These are phyloP conservation scores for Gossypium herbaceum DNA, from an alignment of 345 rosid genomes.

Conservation along the genomic window DNA sequence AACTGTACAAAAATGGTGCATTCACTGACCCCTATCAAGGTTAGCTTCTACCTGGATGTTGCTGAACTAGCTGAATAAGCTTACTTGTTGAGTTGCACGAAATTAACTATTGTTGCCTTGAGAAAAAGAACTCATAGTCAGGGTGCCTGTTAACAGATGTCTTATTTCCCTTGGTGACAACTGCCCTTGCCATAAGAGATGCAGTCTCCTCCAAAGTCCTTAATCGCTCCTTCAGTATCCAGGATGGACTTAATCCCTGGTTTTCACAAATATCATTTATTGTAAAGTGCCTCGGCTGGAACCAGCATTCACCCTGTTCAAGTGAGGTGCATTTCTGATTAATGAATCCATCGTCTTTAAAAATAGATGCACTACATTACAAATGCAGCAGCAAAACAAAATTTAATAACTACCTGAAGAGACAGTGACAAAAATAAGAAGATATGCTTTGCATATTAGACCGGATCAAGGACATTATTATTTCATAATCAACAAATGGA, in stretches of 20 bases:
- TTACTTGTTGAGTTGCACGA: not conserved
- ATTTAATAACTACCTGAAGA: not conserved
- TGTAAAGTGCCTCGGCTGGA: slow-evolving; percentile 31
- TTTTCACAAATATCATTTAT: slow-evolving; percentile 17
- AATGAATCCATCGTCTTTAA: not conserved
- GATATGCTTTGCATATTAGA: not conserved
- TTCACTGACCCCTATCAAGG: slow-evolving; percentile 3
- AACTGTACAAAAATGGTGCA: not conserved
- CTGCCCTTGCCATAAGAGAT: slow-evolving; percentile 45
- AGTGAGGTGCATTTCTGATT: not conserved
- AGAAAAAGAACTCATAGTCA: slow-evolving; percentile 49
- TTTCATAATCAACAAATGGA: not conserved
- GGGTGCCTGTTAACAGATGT: slow-evolving; percentile 42
- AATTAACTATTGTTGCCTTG: slow-evolving; percentile 26
- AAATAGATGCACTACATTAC: not conserved
- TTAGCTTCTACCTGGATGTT: slow-evolving; percentile 11
- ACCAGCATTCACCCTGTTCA: slow-evolving; percentile 58
- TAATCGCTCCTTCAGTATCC: slow-evolving; percentile 42
- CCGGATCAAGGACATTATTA: not conserved
- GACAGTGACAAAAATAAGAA: not conserved
- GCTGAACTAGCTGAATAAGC: not conserved
- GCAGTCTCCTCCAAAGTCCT: slow-evolving; percentile 50
- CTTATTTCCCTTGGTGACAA: slow-evolving; percentile 33
- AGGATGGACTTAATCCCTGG: slow-evolving; percentile 24
- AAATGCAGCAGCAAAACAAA: not conserved